Percentiles rank a stretch among this genome's conserved stretches.
Conservation (phyloP, 1,139 yeast genomes). For the Diutina catenulata region DNA sequence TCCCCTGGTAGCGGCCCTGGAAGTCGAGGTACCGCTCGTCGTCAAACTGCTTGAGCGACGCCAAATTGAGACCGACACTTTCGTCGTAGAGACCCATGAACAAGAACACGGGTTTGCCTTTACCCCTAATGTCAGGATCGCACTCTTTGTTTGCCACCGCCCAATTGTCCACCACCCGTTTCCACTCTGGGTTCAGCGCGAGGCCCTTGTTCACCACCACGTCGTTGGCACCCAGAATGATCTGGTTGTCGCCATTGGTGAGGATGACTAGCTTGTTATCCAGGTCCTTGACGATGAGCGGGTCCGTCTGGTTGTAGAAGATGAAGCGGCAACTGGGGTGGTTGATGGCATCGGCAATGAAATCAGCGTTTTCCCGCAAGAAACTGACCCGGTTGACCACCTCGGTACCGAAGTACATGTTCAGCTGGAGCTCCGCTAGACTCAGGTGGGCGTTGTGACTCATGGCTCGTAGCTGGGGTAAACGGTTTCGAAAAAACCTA, state of each 20-base stretch:
- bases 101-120: constrained; percentile 33
- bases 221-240: constrained; percentile 8
- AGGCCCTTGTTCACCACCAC: constrained; percentile 16
- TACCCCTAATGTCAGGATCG: constrained; percentile 20
- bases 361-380: constrained; percentile 53
- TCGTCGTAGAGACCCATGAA: constrained; percentile 63
- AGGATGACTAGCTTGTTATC: constrained; percentile 19
- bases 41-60: constrained; percentile 18
- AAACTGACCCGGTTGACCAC: constrained; percentile 73
- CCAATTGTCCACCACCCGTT: constrained; percentile 13
- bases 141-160: constrained; percentile 20
- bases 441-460: constrained; percentile 2
- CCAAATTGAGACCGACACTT: constrained; percentile 26
- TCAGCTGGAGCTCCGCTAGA: neutral
- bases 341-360: constrained; percentile 40
- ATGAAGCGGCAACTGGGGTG: constrained; percentile 47
- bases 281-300: constrained; percentile 22
- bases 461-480: no score
- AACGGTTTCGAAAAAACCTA: no score
- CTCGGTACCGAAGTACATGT: constrained; percentile 33
- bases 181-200: constrained; percentile 10
- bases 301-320: constrained; percentile 30
- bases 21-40: constrained; percentile 26
- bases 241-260: constrained; percentile 19
- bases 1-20: constrained; percentile 49